Evolutionary conservation across 1,284 basidiomycete species (phyloP).

Genomic region (Puccinia triticina): DNA sequence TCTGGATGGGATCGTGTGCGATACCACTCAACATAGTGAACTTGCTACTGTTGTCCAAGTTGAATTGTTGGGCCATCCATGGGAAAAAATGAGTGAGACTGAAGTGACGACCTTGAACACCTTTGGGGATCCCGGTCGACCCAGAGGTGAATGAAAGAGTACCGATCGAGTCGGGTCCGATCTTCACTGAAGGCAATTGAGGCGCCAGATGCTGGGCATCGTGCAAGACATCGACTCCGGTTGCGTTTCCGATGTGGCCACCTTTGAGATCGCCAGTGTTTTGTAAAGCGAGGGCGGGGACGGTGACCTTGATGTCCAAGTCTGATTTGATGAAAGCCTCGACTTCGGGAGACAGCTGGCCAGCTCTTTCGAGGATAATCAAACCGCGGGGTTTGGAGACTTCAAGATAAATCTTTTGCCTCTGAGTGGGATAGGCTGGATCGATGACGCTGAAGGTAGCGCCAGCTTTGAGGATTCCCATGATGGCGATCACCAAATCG

Average conservation of each 20-base stretch:
- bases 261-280: conserved; percentile 71
- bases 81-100: conserved; percentile 99
- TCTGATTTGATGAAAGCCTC: conserved; percentile 81
- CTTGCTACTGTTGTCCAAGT: conserved; percentile 73
- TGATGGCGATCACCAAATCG: conserved; percentile 93
- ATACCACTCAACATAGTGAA: conserved; percentile 99
- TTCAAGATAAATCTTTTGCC: conserved; percentile 93
- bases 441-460: conserved; percentile 98
- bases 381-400: conserved; percentile 93
- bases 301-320: conserved; percentile 84
- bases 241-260: conserved; percentile 62
- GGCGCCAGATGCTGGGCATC: conserved; percentile 55
- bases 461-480: conserved; percentile 95
- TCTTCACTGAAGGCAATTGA: conserved; percentile 72
- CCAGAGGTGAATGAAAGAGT: conserved; percentile 97
- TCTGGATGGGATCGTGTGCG: conserved; percentile 97
- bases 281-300: conserved; percentile 82
- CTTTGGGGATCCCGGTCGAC: conserved; percentile 97
- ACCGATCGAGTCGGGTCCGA: conserved; percentile 93
- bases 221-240: conserved; percentile 60
- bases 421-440: conserved; percentile 90
- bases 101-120: conserved; percentile 91
- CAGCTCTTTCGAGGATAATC: conserved; percentile 88
- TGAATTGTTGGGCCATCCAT: conserved; percentile 95
- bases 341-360: conserved; percentile 77